Percentiles rank a stretch among this genome's conserved stretches.
These are phyloP conservation scores for Thalassiosira hispida DNA, from an alignment of 352 stramenopile species.

Conservation along the genomic window DNA sequence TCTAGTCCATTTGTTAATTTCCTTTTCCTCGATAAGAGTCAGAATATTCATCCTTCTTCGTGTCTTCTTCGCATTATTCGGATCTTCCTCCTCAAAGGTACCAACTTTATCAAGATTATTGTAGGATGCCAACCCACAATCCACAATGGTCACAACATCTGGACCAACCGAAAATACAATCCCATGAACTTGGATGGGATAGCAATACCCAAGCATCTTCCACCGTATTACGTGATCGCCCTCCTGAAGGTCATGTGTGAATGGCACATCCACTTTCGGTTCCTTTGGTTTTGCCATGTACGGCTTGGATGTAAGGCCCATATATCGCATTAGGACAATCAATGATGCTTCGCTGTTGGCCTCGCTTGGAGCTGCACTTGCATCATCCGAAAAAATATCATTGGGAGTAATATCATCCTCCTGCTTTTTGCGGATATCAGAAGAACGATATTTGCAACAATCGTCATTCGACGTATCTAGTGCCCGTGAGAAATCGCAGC, in stretches of 20 bases:
- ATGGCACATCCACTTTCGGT: neutral
- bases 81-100: constrained; percentile 20
- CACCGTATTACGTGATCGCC: constrained; percentile 73
- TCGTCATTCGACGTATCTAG: no score
- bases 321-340: constrained; percentile 10
- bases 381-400: neutral
- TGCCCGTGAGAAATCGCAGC: no score
- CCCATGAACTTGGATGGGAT: constrained; percentile 70
- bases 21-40: constrained; percentile 60
- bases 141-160: constrained; percentile 63
- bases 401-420: neutral
- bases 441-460: no score
- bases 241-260: constrained; percentile 40
- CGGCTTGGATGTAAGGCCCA: constrained; percentile 8
- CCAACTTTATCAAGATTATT: constrained; percentile 24
- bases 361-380: neutral
- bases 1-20: constrained; percentile 72
- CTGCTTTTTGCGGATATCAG: no score
- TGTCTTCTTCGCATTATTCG: constrained; percentile 32
- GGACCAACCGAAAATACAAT: constrained; percentile 57
- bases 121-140: constrained; percentile 53
- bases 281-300: neutral
- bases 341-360: constrained; percentile 12
- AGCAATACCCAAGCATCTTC: constrained; percentile 57
- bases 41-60: constrained; percentile 62